Evolutionary conservation across 192 early-diverging fungal species (phyloP), one percentile per base, ranked within the genome.

Genomic region (Coemansia sp.): DNA sequence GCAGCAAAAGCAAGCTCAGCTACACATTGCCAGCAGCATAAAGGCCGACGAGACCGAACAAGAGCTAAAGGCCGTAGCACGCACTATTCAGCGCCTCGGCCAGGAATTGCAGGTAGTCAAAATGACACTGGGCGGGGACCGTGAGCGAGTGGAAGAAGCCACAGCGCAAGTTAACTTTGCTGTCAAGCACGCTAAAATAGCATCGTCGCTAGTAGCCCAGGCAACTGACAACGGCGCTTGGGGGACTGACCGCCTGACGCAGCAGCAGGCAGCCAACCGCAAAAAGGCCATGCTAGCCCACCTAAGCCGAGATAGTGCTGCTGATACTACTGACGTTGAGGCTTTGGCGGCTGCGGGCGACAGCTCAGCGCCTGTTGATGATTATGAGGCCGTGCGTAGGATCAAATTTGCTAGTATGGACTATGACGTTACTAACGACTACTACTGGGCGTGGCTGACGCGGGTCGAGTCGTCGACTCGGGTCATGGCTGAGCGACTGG

Each of bases 381-480:
- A 74, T 16, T 72, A 63, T 13, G 79, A 81, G 68, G 79, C 74
- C 0, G 79, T 81, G 49, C 63, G 79, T 9, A 60, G 79, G 11
- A 81, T 81, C 38, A 74, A 76, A 67, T 63, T 81, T 15, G 74
- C 79, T 47, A 76, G 78, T 41, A 67, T 81, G 57, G 62, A 76
- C 71, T 54, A 73, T 31, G 67, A 76, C 22, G 74, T 76, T 1
- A 71, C 79, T 31, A 70, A 71, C 62, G 79, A 81, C 44, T 81
- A 81, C 71, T 81, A 73, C 65, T 81, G 79, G 79, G 74, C 70
- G 59, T 81, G 79, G 79, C 44, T 81, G 42, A 10, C 70, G 20
- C 70, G 74, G 33, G 74, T 63, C 22, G 79, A 81, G 68, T 33
- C 74, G 1, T 60, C 71, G 47, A 71, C 74, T 3, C 44, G 49